A percentile compares a stretch with the other conserved stretches of the same genome.
Evolutionary conservation across 2,329 filamentous ascomycete species (phyloP).

Genomic region (Phialophora verrucosa): DNA sequence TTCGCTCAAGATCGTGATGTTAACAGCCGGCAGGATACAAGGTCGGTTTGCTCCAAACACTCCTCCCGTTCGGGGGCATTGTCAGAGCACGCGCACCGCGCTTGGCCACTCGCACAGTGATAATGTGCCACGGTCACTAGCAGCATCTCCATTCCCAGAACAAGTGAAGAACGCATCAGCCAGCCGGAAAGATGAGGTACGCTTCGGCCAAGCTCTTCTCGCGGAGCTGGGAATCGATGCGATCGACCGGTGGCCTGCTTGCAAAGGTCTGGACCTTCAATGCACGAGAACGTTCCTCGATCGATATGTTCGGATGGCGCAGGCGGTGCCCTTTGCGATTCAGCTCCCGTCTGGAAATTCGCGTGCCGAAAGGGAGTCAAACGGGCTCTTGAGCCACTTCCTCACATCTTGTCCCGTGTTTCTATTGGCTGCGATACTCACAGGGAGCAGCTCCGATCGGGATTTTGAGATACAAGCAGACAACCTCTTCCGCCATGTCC

Average conservation of each 20-base stretch:
- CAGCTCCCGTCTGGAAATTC: background rate
- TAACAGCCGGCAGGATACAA: background rate
- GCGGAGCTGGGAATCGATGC: slow-evolving; percentile 1
- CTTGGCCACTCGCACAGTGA: background rate
- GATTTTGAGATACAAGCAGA: slow-evolving; percentile 26
- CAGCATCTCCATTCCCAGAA: background rate
- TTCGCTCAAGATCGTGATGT: background rate
- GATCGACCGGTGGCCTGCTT: slow-evolving; percentile 12
- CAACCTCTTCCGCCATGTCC: slow-evolving; percentile 23
- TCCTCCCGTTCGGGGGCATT: background rate
- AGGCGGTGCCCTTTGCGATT: slow-evolving; percentile 23
- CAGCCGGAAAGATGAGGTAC: background rate
- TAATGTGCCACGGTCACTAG: background rate
- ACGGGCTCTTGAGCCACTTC: background rate
- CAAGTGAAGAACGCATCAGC: background rate
- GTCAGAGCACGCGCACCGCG: background rate
- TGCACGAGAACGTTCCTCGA: slow-evolving; percentile 12
- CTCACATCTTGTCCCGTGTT: slow-evolving; percentile 14
- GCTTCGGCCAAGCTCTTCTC: slow-evolving; percentile 18
- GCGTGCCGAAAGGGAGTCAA: background rate
- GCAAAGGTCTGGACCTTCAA: slow-evolving; percentile 1
- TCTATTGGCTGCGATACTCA: slow-evolving; percentile 24
- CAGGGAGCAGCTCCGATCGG: slow-evolving; percentile 16
- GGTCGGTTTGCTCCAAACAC: background rate
- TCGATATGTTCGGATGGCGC: slow-evolving; percentile 14